A percentile compares a stretch with the other conserved stretches of the same genome.
These are phyloP conservation scores for Rhexocercosporidium sp. DNA, from an alignment of 2,329 filamentous ascomycete genomes.

Conservation along the genomic window DNA sequence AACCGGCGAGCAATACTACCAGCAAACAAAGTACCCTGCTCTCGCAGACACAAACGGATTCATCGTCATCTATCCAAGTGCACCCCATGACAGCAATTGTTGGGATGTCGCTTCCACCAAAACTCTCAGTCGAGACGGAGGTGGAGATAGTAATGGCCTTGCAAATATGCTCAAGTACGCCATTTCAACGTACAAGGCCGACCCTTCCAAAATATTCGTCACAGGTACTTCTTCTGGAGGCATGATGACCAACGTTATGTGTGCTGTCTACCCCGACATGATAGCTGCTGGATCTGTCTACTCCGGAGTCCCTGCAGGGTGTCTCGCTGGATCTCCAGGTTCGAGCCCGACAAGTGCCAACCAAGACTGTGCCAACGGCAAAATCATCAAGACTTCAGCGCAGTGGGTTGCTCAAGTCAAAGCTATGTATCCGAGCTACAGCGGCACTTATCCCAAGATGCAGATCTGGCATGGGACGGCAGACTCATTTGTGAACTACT, in stretches of 20 bases:
- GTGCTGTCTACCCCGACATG: conserved; percentile 53
- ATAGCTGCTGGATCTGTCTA: conserved; percentile 51
- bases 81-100: conserved; percentile 57
- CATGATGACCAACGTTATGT: conserved; percentile 55
- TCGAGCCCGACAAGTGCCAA: conserved; percentile 56
- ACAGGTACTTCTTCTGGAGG: conserved; percentile 52
- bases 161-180: conserved; percentile 64
- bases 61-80: conserved; percentile 64
- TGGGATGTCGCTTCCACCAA: conserved; percentile 62
- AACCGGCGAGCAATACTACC: conserved; percentile 3
- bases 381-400: conserved; percentile 41
- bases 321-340: conserved; percentile 47
- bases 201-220: conserved; percentile 57
- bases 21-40: conserved; percentile 11
- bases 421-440: conserved; percentile 46
- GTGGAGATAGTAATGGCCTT: conserved; percentile 60
- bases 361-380: conserved; percentile 50
- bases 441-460: conserved; percentile 48
- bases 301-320: conserved; percentile 51
- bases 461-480: conserved; percentile 43
- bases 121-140: conserved; percentile 57
- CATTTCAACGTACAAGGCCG: conserved; percentile 55
- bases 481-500: conserved; percentile 46
- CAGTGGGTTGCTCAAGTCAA: conserved; percentile 55
- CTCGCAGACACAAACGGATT: conserved; percentile 58